Percentiles rank a stretch among this genome's conserved stretches.
Evolutionary conservation across 176 grass and related monocot species (phyloP).

Genomic region (Cymbopogon citratus): DNA sequence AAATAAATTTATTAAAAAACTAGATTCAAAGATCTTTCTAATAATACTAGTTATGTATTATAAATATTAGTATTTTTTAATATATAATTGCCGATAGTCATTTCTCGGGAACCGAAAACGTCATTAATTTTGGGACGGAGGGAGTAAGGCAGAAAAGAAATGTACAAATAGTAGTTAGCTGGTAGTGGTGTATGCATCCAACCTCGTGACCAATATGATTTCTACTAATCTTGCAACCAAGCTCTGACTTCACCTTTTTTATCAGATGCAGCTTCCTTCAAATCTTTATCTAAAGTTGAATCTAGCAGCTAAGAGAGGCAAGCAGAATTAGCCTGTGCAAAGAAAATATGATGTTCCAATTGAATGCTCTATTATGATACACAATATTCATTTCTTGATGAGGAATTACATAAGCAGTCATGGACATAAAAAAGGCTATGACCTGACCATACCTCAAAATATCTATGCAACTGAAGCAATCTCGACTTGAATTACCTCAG

Average conservation of each 20-base stretch:
- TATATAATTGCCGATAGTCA: too few species aligned
- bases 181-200: constrained; percentile 20
- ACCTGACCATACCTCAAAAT: background rate
- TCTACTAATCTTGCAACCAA: constrained; percentile 88
- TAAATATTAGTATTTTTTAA: too few species aligned
- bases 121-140: too few species aligned
- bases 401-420: constrained; percentile 20
- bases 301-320: constrained; percentile 57
- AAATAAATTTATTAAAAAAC: too few species aligned
- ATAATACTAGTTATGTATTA: too few species aligned
- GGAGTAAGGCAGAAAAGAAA: constrained; percentile 11
- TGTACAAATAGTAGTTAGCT: background rate
- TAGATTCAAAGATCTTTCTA: too few species aligned
- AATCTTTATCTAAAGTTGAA: constrained; percentile 87
- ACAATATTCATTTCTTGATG: constrained; percentile 1
- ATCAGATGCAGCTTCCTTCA: constrained; percentile 80
- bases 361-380: background rate
- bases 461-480: constrained; percentile 12
- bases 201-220: constrained; percentile 94
- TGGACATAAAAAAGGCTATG: constrained; percentile 3
- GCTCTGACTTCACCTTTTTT: constrained; percentile 65
- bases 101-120: too few species aligned
- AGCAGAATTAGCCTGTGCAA: constrained; percentile 15
- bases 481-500: background rate
- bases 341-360: constrained; percentile 10